Base-by-base conservation (phyloP, 441 rosid species). In the Aquilaria agallochum region DNA sequence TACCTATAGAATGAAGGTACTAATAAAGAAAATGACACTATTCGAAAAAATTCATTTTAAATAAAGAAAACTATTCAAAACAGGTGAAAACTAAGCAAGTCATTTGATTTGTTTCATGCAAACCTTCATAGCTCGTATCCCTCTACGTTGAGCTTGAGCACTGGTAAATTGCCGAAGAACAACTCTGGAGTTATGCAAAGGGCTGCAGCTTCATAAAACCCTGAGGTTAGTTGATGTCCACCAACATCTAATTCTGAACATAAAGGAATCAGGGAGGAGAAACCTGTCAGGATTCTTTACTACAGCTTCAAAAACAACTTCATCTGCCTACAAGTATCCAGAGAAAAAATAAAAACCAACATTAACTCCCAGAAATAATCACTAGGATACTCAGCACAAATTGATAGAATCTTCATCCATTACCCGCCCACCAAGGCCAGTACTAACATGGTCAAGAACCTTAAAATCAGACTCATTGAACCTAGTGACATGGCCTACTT, bases 381-480 rank as follows among this genome's bases (percentile, higher is more conserved):
- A 56, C 5, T 15, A 20, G 14, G 27, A 20, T 47, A 42, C 46
- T 55, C 2, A 32, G 48, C 5, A 53, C 34, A 30, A 36, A 33
- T 9, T 33, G 30, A 13, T 30, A 44, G 42, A 31, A 48, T 49
- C 50, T 32, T 50, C 76, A 55, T 40, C 45, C 45, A 40, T 40
- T 86, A 91, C 99, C 92, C 92, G 72, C 15, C 96, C 96, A 8
- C 89, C 85, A 69, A 91, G 94, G 72, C 99, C 99, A 51, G 78
- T 56, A 67, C 97, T 95, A 68, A 91, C 92, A 55, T 78, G 78
- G 72, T 89, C 86, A 69, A 89, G 90, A 61, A 89, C 66, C 77
- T 75, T 76, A 63, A 91, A 89, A 76, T 91, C 96, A 55, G 88
- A 77, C 91, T 82, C 82, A 74, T 71, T 74, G 76, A 95, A 91